A percentile compares a stretch with the other conserved stretches of the same genome.
Evolutionary conservation across 2,329 filamentous ascomycete species (phyloP).

Genomic region (Paecilomyces formosus): DNA sequence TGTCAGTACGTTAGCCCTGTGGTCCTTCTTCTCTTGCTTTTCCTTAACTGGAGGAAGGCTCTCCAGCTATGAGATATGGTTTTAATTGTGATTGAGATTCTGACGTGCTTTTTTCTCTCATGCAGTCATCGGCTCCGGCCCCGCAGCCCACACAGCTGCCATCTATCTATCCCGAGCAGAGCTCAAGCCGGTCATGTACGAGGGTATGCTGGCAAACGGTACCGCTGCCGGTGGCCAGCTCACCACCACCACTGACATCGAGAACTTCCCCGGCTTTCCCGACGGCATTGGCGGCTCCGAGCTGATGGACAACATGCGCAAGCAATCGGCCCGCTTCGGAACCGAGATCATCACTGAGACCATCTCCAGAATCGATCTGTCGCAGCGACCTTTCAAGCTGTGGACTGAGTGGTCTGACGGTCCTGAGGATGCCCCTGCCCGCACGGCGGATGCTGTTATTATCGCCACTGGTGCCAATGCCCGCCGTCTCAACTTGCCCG

Average conservation of each 20-base stretch:
- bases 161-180: constrained; percentile 94
- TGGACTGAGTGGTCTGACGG: constrained; percentile 80
- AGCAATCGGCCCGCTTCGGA: constrained; percentile 84
- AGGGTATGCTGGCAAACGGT: constrained; percentile 95
- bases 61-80: constrained; percentile 8
- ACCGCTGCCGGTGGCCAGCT: constrained; percentile 94
- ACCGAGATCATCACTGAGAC: constrained; percentile 89
- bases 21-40: neutral
- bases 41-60: constrained; percentile 12
- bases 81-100: constrained; percentile 24
- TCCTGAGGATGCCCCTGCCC: constrained; percentile 58
- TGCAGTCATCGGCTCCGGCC: constrained; percentile 80
- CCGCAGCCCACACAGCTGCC: constrained; percentile 93
- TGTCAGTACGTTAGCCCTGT: constrained; percentile 57
- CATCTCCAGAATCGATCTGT: constrained; percentile 79
- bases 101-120: neutral
- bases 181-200: constrained; percentile 89
- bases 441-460: constrained; percentile 88
- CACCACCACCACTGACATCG: constrained; percentile 95
- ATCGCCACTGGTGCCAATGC: constrained; percentile 94
- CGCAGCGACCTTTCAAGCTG: constrained; percentile 79
- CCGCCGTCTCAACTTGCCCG: constrained; percentile 69
- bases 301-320: constrained; percentile 93
- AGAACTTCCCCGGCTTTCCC: constrained; percentile 96
- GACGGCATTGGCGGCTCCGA: constrained; percentile 77